Conservation (phyloP, 2,329 filamentous ascomycete genomes). For the Hymenoscyphus linearis region DNA sequence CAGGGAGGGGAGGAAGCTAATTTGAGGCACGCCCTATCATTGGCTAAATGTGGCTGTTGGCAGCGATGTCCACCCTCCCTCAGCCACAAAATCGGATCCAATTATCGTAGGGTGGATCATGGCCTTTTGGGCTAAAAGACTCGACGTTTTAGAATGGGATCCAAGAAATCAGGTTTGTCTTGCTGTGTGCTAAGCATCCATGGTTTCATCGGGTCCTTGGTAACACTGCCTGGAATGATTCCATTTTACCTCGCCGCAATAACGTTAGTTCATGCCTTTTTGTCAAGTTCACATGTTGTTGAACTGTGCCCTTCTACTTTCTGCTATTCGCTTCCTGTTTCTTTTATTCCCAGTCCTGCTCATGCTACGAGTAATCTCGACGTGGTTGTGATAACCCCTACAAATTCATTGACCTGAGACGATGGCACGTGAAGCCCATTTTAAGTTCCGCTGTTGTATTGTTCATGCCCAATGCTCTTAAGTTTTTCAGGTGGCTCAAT, state of each 20-base stretch:
- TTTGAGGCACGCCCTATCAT: not conserved
- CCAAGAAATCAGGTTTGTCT: not conserved
- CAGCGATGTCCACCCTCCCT: not conserved
- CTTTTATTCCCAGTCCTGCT: not conserved
- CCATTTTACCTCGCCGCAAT: not conserved
- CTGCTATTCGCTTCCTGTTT: not conserved
- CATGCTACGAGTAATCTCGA: not conserved
- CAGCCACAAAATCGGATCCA: not conserved
- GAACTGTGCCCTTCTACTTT: not conserved
- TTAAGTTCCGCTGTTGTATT: not conserved
- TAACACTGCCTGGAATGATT: not conserved
- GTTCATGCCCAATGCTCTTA: not conserved
- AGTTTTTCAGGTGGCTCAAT: not conserved
- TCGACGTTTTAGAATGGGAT: not conserved
- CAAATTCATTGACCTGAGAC: not conserved
- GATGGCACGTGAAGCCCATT: slow-evolving; percentile 4
- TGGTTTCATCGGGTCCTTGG: not conserved
- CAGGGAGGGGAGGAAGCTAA: not conserved
- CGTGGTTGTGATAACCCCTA: not conserved
- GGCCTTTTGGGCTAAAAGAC: not conserved
- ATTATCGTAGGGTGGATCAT: not conserved
- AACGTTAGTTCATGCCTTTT: not conserved
- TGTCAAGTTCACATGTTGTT: not conserved
- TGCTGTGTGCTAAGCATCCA: not conserved
- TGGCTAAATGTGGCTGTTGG: not conserved